Percentiles rank a stretch among this genome's conserved stretches.
These are phyloP conservation scores for Acer yangbiense DNA, from an alignment of 345 rosid species.

Conservation along the genomic window DNA sequence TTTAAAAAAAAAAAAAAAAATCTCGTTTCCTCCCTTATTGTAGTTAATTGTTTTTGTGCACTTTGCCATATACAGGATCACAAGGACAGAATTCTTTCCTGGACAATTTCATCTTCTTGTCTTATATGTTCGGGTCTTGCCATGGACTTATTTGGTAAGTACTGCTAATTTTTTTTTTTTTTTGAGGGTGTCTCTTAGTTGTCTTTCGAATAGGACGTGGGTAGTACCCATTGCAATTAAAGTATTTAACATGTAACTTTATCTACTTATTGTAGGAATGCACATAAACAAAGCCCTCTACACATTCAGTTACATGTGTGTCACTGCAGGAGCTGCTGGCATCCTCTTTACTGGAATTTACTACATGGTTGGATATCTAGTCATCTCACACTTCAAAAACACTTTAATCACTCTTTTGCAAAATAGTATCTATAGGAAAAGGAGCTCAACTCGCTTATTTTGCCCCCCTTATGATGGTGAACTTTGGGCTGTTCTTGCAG, in stretches of 20 bases:
- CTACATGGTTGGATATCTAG: slow-evolving; percentile 50
- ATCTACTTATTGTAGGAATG: slow-evolving; percentile 55
- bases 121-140: slow-evolving; percentile 55
- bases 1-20: too few relatives aligned
- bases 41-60: neutral
- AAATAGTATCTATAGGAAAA: neutral
- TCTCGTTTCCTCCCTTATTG: neutral
- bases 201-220: neutral
- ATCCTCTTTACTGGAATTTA: slow-evolving; percentile 65
- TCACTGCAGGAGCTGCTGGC: slow-evolving; percentile 80
- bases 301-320: slow-evolving; percentile 73
- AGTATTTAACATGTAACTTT: neutral
- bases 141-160: slow-evolving; percentile 58
- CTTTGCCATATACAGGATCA: slow-evolving; percentile 53
- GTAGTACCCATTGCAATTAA: neutral
- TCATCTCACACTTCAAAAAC: neutral
- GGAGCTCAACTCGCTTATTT: neutral
- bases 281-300: slow-evolving; percentile 84
- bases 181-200: neutral
- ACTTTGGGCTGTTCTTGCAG: slow-evolving; percentile 28
- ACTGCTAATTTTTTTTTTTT: neutral
- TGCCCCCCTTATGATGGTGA: neutral
- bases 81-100: slow-evolving; percentile 52
- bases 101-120: slow-evolving; percentile 57
- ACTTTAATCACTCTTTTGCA: neutral